These are phyloP conservation scores for Pseudogymnoascus verrucosus DNA, from an alignment of 2,329 filamentous ascomycete genomes.

Conservation along the genomic window DNA sequence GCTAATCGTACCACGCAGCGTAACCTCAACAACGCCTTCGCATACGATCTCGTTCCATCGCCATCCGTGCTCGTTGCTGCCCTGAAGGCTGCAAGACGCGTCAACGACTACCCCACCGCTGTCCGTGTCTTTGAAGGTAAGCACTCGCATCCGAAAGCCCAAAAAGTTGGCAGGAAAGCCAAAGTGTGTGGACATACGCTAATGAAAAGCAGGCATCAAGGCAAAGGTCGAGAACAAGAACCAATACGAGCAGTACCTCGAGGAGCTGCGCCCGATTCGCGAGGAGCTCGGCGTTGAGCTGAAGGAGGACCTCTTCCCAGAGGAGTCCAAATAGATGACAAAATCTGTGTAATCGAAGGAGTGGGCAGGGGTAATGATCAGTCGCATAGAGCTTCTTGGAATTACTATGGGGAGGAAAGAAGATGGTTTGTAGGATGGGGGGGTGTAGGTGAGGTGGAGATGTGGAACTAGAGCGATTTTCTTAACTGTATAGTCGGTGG, in stretches of 20 bases:
- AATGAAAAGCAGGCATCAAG: constrained; percentile 67
- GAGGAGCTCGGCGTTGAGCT: constrained; percentile 88
- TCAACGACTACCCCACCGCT: constrained; percentile 97
- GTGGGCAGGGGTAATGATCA: neutral
- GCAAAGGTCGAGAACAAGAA: constrained; percentile 98
- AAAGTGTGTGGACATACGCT: neutral
- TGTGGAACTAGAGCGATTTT: constrained; percentile 8
- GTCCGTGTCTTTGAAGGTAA: constrained; percentile 98
- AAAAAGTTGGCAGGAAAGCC: neutral
- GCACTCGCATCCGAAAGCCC: constrained; percentile 22
- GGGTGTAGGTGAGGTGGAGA: constrained; percentile 3
- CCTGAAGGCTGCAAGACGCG: constrained; percentile 84
- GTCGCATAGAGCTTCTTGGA: constrained; percentile 9
- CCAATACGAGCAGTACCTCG: constrained; percentile 94
- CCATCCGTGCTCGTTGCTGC: constrained; percentile 85
- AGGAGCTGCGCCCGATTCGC: constrained; percentile 84
- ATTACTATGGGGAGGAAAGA: neutral
- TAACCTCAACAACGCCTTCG: constrained; percentile 99
- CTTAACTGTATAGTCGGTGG: constrained; percentile 5
- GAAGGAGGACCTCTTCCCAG: constrained; percentile 88
- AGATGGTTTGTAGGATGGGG: neutral
- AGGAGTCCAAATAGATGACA: constrained; percentile 35
- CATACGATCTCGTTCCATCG: constrained; percentile 98
- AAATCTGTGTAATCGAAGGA: constrained; percentile 9
- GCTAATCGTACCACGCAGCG: constrained; percentile 44